Conservation (phyloP, 164 flowering plant species). For the Cinnamomum micranthum region DNA sequence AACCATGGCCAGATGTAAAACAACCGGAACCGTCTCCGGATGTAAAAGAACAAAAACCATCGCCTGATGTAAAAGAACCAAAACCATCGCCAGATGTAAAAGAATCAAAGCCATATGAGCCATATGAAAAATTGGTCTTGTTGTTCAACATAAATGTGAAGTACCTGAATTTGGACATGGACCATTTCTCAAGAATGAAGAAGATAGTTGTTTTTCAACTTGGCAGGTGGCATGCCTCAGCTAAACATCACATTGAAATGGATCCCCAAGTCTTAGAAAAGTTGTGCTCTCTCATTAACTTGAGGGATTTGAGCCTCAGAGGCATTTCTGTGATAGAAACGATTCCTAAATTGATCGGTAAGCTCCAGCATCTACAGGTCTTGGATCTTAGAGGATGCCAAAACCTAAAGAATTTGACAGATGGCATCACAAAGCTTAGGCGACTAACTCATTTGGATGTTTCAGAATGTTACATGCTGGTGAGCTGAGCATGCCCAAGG, state of each 20-base stretch:
- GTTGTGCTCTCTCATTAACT: constrained; percentile 7
- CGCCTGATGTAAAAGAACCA: too few relatives aligned
- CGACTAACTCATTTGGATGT: constrained; percentile 42
- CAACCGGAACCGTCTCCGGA: too few relatives aligned
- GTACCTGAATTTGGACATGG: constrained; percentile 9
- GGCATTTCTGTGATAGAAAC: constrained; percentile 36
- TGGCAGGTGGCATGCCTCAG: constrained; percentile 34
- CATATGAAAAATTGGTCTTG: too few relatives aligned
- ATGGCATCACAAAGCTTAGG: constrained; percentile 13
- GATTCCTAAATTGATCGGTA: constrained; percentile 23
- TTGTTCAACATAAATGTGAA: constrained; percentile 26
- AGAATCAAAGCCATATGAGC: too few relatives aligned
- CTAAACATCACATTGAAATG: constrained; percentile 32
- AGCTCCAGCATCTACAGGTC: constrained; percentile 20
- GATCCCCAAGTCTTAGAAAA: constrained; percentile 19
- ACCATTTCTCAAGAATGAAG: constrained; percentile 15
- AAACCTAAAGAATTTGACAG: constrained; percentile 29
- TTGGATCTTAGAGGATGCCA: constrained; percentile 44
- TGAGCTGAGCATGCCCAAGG: constrained; percentile 38
- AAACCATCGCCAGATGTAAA: too few relatives aligned
- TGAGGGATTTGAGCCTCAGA: constrained; percentile 38
- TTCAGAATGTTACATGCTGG: constrained; percentile 37
- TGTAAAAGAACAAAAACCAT: too few relatives aligned
- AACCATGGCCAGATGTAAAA: too few relatives aligned
- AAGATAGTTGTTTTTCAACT: constrained; percentile 28